Evolutionary conservation across 441 rosid genomes (phyloP), one percentile per base, ranked within the genome.

Genomic region (Sinapis alba): DNA sequence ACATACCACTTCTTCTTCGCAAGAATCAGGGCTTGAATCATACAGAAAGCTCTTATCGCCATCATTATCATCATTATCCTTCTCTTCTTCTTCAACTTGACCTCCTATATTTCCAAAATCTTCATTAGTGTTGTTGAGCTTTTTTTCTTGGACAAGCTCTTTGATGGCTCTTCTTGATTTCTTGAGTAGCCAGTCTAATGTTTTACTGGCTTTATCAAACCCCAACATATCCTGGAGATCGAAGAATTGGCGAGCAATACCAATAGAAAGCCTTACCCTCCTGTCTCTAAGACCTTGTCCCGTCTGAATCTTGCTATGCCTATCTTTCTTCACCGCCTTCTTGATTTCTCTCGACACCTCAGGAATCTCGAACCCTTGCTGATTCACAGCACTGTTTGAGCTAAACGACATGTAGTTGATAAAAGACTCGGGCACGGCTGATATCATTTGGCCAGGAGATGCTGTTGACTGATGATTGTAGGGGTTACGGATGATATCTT

Each of bases 141-240:
- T 72, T 50, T 77, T 81, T 50, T 15, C 72, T 51, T 70, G 74
- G 9, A 61, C 72, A 27, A 85, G 72, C 56, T 93, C 89, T 47
- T 63, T 72, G 23, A 93, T 93, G 63, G 90, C 91, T 8, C 73
- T 80, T 61, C 78, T 86, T 3, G 98, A 90, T 65, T 87, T 86
- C 10, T 61, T 74, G 7, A 93, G 84, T n/a, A 91, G 78, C 97
- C 97, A 92, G 11, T 85, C 97, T 28, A 92, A 83, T 77, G 94
- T 90, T 77, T 90, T 80, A 80, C 96, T 92, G 3, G 96, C 91
- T 83, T 83, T 88, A 62, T 88, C 92, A 77, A 84, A 90, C 69
- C 97, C 95, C 80, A 92, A 78, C 89, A 79, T 78, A 76, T 92
- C 97, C 67, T 92, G 97, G 20, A 92, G 97, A 80, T 85, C 91